Evolutionary conservation across 768 basidiomycete species (phyloP), one percentile per base, ranked within the genome.

Genomic region (Termitomyces sp.): DNA sequence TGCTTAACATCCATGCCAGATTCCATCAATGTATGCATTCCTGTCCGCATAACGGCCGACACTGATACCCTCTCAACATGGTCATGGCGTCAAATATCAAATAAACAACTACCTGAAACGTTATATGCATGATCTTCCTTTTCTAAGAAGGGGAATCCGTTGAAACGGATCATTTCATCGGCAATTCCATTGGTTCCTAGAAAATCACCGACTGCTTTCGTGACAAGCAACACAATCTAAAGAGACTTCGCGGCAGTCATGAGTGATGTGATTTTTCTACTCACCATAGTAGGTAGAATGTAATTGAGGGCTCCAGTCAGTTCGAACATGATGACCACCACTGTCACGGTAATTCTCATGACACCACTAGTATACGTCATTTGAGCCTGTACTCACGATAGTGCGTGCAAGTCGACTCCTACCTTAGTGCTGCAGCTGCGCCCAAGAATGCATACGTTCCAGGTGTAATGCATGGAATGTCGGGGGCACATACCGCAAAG

Each of bases 321-420:
- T 69, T 98, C 96, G 72, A 98, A 98, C 95, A 99, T 98, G 74
- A 99, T 96, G 40, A 98, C 97, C 8, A 98, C 97, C 5, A 99
- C 95, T 0, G 96, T 94, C 32, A 98, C 94, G 0, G 97, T 99
- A 60, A 98, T 92, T 67, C 96, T 85, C 84, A 98, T 99, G 57
- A 98, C 87, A 38, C 97, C 96, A 58, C 97, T 96, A 68, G 38
- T 50, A 57, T 45, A 42, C 5, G 15, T 56, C 12, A 32, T 40
- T 20, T n/a, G 34, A 55, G 47, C 20, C 11, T 14, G 37, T 40
- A 51, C 12, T 40, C 9, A 32, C 14, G 29, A 17, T 37, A 14
- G 29, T 31, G 36, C 36, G 36, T 6, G 31, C 10, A 38, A 17
- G 2, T 36, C 9, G 31, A 42, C 15, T 40, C 55, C 29, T 56